Base-by-base conservation (phyloP, 192 early-diverging fungal species). In the Gaertneriomyces sp. region DNA sequence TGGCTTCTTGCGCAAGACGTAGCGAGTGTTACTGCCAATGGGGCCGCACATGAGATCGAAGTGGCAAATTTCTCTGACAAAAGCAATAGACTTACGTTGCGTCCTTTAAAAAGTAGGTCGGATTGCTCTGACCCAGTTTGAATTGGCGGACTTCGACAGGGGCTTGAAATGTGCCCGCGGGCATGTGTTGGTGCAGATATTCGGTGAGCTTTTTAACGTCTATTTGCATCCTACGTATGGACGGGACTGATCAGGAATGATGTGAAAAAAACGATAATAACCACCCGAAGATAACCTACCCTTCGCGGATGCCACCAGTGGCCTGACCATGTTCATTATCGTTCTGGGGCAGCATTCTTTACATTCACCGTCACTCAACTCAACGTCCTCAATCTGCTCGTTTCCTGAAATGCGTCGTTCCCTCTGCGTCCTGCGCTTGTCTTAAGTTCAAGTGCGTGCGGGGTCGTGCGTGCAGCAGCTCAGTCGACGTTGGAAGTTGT, bases 1-100 rank as follows among this genome's bases (percentile, higher is more conserved):
- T 1, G 93, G 95, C 74, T 95, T 95, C 80, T 96, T 95, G 62
- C 93, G 87, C 46, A 97, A 77, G 43, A 95, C 92, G 68, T 87
- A 93, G 25, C 74, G 75, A 38, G 71, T 79, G 45, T 75, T 76
- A 50, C 88, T 92, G 58, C 9, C 45, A n/a, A 38, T 14, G 14
- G 14, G 11, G n/a, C 10, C 25, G 25, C 2, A 43, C 45, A 4
- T 60, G 58, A 60, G 58, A 14, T 40, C 38, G 16, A 3, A 40
- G 14, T 41, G 45, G n/a, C 12, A 5, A 14, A 14, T 46, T 7
- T 4, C 14, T n/a, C 40, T 60, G 20, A 4, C 11, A 12, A 60
- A 33, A 40, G 2, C 4, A 43, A 7, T 12, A 40, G 2, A 56
- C 53, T 33, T 52, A 78, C 87, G 83, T 85, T 58, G 77, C 76